Evolutionary conservation across 306 rosid genomes (phyloP).

Genomic region (Fragaria nilgerrensis): DNA sequence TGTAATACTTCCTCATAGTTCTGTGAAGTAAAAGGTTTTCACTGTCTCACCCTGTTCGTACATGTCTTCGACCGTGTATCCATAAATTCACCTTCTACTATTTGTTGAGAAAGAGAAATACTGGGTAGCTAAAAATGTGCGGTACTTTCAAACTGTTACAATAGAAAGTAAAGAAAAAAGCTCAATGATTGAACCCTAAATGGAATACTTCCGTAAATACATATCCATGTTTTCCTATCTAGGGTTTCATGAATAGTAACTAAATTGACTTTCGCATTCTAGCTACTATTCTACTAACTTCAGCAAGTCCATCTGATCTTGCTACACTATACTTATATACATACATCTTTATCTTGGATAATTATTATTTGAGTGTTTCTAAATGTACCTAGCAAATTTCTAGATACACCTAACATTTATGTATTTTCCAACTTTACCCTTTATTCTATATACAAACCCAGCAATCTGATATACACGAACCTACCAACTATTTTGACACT

Average conservation of each 20-base stretch:
- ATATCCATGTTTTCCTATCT: background rate
- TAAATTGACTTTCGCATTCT: constrained; percentile 33
- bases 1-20: background rate
- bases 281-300: constrained; percentile 8
- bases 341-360: too few species aligned
- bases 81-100: background rate
- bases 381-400: too few species aligned
- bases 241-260: constrained; percentile 23
- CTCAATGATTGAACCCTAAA: background rate
- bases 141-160: background rate
- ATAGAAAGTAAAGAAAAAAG: background rate
- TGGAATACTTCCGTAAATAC: too few species aligned
- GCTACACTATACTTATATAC: background rate
- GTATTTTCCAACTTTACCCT: too few species aligned
- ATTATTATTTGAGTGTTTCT: too few species aligned
- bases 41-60: background rate
- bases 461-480: too few species aligned
- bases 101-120: background rate
- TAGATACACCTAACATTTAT: too few species aligned
- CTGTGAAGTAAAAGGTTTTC: background rate
- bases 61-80: background rate
- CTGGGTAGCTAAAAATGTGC: background rate
- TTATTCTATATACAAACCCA: too few species aligned
- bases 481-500: too few species aligned
- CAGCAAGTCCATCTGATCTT: background rate